Evolutionary conservation across 2,329 filamentous ascomycete species (phyloP), one percentile per base, ranked within the genome.

Genomic region (Talaromyces sp.): DNA sequence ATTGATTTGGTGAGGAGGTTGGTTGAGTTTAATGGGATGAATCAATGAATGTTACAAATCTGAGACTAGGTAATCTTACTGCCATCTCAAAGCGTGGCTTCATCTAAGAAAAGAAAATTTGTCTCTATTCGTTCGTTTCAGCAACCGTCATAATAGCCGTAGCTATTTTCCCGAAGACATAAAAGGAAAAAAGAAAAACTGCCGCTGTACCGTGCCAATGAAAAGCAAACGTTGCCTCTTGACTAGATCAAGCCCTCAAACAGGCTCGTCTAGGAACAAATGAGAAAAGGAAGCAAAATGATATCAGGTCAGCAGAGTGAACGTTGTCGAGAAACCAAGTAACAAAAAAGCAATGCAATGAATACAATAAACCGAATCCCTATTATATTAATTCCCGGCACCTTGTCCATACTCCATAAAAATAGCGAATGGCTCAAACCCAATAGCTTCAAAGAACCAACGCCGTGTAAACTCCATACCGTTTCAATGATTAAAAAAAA

Each of bases 21-120:
- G 75, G 88, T 97, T 67, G 91, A 96, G 75, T 82, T 95, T 68
- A 92, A 97, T 78, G 94, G 94, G 1, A 75, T 95, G 76, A 91
- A 96, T 80, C 74, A 75, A 61, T 78, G 62, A 67, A 9, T 5
- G 43, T 24, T 19, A 46, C 21, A 2, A 2, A 11, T 21, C 8
- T 24, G n/a, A 11, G 8, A 4, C 43, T 24, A 24, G 19, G 19
- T 3, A 46, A 46, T 46, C 11, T 46, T 46, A 46, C 11, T 12
- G n/a, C 2, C 11, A 46, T 14, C 3, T 46, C n/a, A 46, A 46
- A 46, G 17, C 14, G 8, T 24, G 2, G 43, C 3, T 10, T 24
- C 17, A 19, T 21, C 12, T 46, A 46, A 24, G 41, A 46, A 21
- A 46, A n/a, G 35, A 38, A 46, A 46, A n/a, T n/a, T 46, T 24